Base-by-base conservation (phyloP, 345 rosid genomes). In the Conringia planisiliqua region DNA sequence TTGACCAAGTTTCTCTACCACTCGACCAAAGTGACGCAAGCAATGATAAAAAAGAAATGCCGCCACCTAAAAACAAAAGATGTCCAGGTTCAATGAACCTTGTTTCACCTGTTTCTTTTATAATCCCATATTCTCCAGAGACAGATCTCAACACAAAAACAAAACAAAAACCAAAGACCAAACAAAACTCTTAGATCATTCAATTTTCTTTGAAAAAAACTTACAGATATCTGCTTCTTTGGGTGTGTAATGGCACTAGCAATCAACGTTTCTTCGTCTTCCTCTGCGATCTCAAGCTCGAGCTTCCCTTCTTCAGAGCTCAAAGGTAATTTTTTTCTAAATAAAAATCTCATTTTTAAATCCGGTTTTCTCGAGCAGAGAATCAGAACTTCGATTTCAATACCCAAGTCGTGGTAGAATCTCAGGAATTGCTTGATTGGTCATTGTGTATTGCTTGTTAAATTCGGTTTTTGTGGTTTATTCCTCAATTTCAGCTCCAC, bases 161-260 rank as follows among this genome's bases (percentile, higher is more conserved):
- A 22, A 22, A 42, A 30, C 18, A 26, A 30, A 0, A 43, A 40
- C 36, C 7, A n/a, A 30, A 9, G 8, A 43, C 10, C 4, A 62
- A 27, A 29, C 1, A 22, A 40, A 13, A 26, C 59, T 26, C 26
- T 44, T 20, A 11, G 42, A 39, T 71, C 56, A 59, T 13, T 47
- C 12, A 18, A 10, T 33, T 33, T 38, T 18, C 64, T 11, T 11
- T 11, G 6, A 4, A 22, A 47, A 56, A 30, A 29, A 14, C 5
- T 27, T 50, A 43, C n/a, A n/a, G n/a, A n/a, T 69, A 38, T 46
- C 8, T 10, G 10, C 0, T 72, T 10, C 2, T 10, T 36, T 36
- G 12, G 16, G 42, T 27, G 4, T 71, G 62, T 46, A 62, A 85
- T 88, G 92, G 90, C 96, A 17, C 70, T 84, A 11, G 79, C 85